These are phyloP conservation scores for Cryptococcus sp. DNA, from an alignment of 1,284 basidiomycete genomes.

Conservation along the genomic window DNA sequence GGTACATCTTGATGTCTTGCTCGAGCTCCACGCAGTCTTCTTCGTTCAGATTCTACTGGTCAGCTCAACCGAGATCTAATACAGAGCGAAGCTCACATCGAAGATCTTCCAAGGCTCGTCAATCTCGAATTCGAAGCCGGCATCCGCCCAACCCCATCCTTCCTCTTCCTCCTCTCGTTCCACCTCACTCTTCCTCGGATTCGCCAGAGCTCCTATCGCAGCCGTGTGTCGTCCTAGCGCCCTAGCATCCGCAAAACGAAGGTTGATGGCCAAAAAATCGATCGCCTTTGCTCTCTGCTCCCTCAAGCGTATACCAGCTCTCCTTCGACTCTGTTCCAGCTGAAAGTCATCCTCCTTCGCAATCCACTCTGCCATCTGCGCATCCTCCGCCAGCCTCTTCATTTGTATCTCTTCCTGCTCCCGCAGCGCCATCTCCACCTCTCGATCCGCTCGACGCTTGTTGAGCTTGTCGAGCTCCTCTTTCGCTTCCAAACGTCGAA, in stretches of 20 bases:
- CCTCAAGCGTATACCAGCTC: constrained; percentile 88
- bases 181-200: constrained; percentile 28
- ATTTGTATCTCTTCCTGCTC: constrained; percentile 90
- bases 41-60: constrained; percentile 75
- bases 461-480: constrained; percentile 92
- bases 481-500: constrained; percentile 80
- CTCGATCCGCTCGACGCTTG: constrained; percentile 80
- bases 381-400: constrained; percentile 83
- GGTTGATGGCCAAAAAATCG: constrained; percentile 87
- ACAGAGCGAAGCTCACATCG: constrained; percentile 60
- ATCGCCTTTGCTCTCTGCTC: constrained; percentile 95
- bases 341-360: constrained; percentile 96
- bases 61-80: too few relatives aligned
- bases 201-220: constrained; percentile 34
- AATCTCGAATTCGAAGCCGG: constrained; percentile 91
- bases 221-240: constrained; percentile 46
- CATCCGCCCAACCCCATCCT: constrained; percentile 62
- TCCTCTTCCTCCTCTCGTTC: constrained; percentile 60
- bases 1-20: constrained; percentile 88
- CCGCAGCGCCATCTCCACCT: constrained; percentile 75
- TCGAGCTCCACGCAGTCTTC: constrained; percentile 90
- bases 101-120: constrained; percentile 98
- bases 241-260: constrained; percentile 67
- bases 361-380: constrained; percentile 96
- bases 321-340: constrained; percentile 82